Base-by-base conservation (phyloP, 2,329 filamentous ascomycete genomes). In the Trichoderma afroharzianum region DNA sequence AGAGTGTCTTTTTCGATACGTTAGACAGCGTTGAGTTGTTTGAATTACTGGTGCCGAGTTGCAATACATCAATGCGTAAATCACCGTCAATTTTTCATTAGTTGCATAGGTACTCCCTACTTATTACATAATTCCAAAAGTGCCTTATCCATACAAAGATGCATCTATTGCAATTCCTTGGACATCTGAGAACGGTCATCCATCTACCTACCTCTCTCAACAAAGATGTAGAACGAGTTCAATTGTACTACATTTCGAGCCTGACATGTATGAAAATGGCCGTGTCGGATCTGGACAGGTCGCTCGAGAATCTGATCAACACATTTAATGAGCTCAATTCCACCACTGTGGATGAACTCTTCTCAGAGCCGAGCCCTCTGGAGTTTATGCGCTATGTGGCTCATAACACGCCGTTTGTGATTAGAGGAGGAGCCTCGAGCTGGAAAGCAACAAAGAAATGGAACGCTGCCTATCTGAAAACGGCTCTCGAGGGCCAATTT, bases 361-460 rank as follows among this genome's bases (percentile, higher is more conserved):
- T 83, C 15, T 83, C 87, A 55, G 88, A 91, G 63, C 93, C 93
- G 4, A 92, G 90, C 32, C 88, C 93, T 0, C 86, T 96, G 6
- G 91, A 95, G 77, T 95, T 95, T 78, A 92, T 94, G 89, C 88
- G 92, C 76, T 91, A 90, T 80, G 92, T 95, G 24, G 86, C 91
- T 18, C 86, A 84, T 43, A 96, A 95, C 78, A 87, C 89, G 1
- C 93, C 93, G 0, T 95, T 95, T 75, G 87, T 95, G 3, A 83
- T 95, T 32, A 86, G 91, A 47, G 82, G 85, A 9, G 92, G 86
- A 3, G 91, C 91, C 1, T 77, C 77, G 0, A 80, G 85, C 43
- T 95, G 92, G 92, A 82, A 83, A 50, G 92, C 93, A 0, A 84
- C 84, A 3, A 83, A 81, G 70, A 83, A 81, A 64, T 96, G 93